Base-by-base conservation (phyloP, 2,329 filamentous ascomycete species). In the Plectosphaerella plurivora region DNA sequence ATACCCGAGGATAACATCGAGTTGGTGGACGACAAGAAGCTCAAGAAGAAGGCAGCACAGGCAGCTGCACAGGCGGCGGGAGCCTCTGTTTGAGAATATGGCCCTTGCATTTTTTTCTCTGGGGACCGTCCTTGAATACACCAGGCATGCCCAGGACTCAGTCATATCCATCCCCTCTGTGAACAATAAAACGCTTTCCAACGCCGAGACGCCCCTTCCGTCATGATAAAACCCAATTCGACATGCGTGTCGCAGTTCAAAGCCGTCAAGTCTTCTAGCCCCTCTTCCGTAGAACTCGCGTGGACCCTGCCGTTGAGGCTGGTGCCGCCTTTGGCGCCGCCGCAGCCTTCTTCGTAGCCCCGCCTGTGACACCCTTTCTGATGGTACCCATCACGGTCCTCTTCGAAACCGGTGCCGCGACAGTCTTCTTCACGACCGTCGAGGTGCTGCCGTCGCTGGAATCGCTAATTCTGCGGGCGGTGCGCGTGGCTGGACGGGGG, bases 1-100 rank as follows among this genome's bases (percentile, higher is more conserved):
- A 88, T 99, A 61, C 93, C 93, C 3, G 90, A 95, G 74, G 91
- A 96, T 66, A 97, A 99, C 72, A 88, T 97, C 61, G 93, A 97
- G 73, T 74, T 92, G 65, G 83, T 97, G 44, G 93, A 97, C 71
- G 93, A 97, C 68, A 97, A 96, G 83, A 94, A 94, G 83, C 96
- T 96, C 76, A 84, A 78, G 39, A 50, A 50, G 48, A 33, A 24
- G 48, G 48, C 48, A 8, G 48, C 48, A 11, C 20, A 24, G 36
- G 47, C 47, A 10, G 47, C 22, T 22, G 22, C 22, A 22, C 22
- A 22, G 22, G 22, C 47, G 8, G 46, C 28, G 8, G 47, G 35
- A 11, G 47, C 18, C 18, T 28, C 46, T 3, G 46, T 16, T 12
- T 45, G 42, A 45, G 16, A n/a, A 16, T 10, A 20, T 12, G 41